A percentile compares a stretch with the other conserved stretches of the same genome.
Conservation (phyloP, 345 rosid genomes). For the Sapria himalayana region DNA sequence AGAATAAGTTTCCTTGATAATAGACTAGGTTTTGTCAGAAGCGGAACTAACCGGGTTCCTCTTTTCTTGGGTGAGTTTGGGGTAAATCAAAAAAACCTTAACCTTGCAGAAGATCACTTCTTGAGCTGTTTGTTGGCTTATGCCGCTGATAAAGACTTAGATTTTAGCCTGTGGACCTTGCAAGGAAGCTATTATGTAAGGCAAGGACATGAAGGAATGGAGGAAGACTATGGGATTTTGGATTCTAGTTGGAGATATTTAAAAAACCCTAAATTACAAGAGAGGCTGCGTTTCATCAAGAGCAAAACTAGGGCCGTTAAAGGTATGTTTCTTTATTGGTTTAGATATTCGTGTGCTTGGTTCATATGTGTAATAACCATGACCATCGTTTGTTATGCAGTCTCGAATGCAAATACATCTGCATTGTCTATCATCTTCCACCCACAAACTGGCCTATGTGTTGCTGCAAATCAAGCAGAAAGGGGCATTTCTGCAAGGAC, state of each 20-base stretch:
- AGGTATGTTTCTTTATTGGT: too few relatives aligned
- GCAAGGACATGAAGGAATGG: slow-evolving; percentile 40
- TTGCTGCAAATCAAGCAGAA: slow-evolving; percentile 42
- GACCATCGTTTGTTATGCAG: slow-evolving; percentile 16
- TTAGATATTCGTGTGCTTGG: too few relatives aligned
- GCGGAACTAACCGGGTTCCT: slow-evolving; percentile 20
- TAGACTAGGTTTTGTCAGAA: neutral
- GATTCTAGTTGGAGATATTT: slow-evolving; percentile 39
- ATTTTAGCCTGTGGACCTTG: slow-evolving; percentile 75
- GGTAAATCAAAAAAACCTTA: slow-evolving; percentile 46
- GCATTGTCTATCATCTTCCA: slow-evolving; percentile 51
- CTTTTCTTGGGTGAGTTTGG: slow-evolving; percentile 66
- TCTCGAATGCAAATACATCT: slow-evolving; percentile 41
- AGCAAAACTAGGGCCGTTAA: too few relatives aligned
- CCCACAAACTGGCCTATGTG: slow-evolving; percentile 60
- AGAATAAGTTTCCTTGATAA: neutral
- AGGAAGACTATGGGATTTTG: slow-evolving; percentile 49
- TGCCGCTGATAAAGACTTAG: slow-evolving; percentile 63
- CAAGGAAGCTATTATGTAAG: slow-evolving; percentile 68
- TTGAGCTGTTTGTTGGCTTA: slow-evolving; percentile 44
- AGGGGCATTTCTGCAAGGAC: slow-evolving; percentile 28
- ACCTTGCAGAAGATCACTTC: slow-evolving; percentile 41
- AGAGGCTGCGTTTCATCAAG: slow-evolving; percentile 28
- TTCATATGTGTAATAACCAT: too few relatives aligned
- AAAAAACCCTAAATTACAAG: slow-evolving; percentile 38